A percentile compares a stretch with the other conserved stretches of the same genome.
Conservation (phyloP, 352 stramenopile genomes). For the Elongisporangium senticosum region DNA sequence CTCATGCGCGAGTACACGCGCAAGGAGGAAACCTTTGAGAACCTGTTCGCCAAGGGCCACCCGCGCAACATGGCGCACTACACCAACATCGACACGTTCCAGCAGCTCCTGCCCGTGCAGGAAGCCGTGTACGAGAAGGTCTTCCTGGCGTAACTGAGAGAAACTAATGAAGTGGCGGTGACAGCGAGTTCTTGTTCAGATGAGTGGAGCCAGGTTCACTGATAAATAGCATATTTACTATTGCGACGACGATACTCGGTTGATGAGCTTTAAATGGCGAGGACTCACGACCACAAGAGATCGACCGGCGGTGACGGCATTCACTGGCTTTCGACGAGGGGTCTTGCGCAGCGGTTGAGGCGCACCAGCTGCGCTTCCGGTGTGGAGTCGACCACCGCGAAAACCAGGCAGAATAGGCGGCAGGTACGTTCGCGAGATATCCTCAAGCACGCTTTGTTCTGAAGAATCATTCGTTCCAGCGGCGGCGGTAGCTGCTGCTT, state of each 20-base stretch:
- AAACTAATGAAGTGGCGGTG: not conserved
- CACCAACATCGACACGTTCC: slow-evolving; percentile 79
- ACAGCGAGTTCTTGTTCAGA: not conserved
- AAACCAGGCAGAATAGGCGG: slow-evolving; percentile 20
- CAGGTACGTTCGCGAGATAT: slow-evolving; percentile 31
- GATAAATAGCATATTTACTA: not conserved
- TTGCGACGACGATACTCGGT: not conserved
- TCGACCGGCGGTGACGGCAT: slow-evolving; percentile 29
- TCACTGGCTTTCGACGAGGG: slow-evolving; percentile 42
- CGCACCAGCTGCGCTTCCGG: not conserved
- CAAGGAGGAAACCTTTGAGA: slow-evolving; percentile 72
- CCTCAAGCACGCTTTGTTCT: slow-evolving; percentile 24
- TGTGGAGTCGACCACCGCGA: not conserved
- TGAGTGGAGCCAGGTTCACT: no score
- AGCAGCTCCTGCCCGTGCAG: slow-evolving; percentile 58
- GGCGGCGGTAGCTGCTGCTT: slow-evolving; percentile 12
- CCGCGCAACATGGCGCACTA: slow-evolving; percentile 77
- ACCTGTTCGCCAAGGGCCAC: slow-evolving; percentile 57
- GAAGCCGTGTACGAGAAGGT: slow-evolving; percentile 66
- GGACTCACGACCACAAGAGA: slow-evolving; percentile 33
- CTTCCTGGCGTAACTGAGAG: slow-evolving; percentile 30
- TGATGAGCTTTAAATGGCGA: slow-evolving; percentile 16
- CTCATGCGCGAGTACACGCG: slow-evolving; percentile 77
- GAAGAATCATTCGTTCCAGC: not conserved
- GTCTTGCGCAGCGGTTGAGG: slow-evolving; percentile 35